Evolutionary conservation across 768 basidiomycete species (phyloP).

Genomic region (Boletus eberwhitei): DNA sequence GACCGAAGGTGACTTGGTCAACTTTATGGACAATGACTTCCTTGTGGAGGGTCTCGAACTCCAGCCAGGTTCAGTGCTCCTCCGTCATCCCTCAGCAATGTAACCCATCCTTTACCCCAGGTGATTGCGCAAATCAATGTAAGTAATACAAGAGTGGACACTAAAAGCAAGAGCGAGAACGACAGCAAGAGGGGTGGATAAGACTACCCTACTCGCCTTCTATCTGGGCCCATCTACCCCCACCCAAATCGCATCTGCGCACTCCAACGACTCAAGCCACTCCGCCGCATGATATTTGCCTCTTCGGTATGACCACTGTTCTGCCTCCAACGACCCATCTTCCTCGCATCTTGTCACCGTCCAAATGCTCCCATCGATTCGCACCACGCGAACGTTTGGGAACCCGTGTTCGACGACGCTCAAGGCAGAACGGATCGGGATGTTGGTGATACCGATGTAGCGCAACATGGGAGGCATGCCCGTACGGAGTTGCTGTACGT

Average conservation of each 20-base stretch:
- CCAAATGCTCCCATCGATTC: slow-evolving; percentile 53
- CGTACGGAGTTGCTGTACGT: slow-evolving; percentile 52
- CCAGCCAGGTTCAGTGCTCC: too few species aligned
- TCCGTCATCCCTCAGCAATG: too few species aligned
- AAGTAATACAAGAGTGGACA: neutral
- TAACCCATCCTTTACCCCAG: too few species aligned
- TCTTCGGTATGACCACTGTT: slow-evolving; percentile 55
- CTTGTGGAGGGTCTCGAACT: too few species aligned
- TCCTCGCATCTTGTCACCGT: slow-evolving; percentile 37
- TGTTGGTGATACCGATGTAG: slow-evolving; percentile 55
- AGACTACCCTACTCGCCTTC: neutral
- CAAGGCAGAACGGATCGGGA: slow-evolving; percentile 38
- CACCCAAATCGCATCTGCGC: slow-evolving; percentile 49
- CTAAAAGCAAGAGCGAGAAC: neutral
- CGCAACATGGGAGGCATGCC: slow-evolving; percentile 52
- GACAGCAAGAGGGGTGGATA: neutral
- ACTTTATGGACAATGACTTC: too few species aligned
- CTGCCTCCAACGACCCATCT: slow-evolving; percentile 40
- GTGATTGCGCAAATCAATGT: too few species aligned
- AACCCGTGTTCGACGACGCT: slow-evolving; percentile 57
- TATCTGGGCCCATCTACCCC: slow-evolving; percentile 13
- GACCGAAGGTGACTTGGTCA: too few species aligned
- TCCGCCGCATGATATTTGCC: slow-evolving; percentile 51
- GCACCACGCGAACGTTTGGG: slow-evolving; percentile 55
- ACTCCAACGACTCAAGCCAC: slow-evolving; percentile 65